These are phyloP conservation scores for Casuarina glauca DNA, from an alignment of 306 rosid genomes.

Conservation along the genomic window DNA sequence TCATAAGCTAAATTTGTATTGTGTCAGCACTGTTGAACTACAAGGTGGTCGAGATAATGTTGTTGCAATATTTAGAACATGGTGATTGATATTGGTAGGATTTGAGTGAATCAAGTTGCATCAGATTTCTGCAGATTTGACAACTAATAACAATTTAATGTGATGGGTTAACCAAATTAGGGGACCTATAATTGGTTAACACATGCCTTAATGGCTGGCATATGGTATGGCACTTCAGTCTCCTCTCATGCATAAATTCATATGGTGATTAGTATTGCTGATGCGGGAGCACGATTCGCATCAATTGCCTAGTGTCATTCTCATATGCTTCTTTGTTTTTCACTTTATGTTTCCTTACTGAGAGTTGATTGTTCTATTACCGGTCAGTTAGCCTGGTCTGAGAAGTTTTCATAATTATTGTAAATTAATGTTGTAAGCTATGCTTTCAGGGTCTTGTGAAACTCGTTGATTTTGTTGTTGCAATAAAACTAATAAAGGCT, in stretches of 20 bases:
- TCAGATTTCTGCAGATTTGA: not conserved
- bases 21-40: not conserved
- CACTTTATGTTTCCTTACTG: not conserved
- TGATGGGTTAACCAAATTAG: not conserved
- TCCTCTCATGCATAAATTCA: not conserved
- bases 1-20: not conserved
- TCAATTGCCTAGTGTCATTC: not conserved
- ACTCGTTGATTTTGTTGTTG: constrained; percentile 99
- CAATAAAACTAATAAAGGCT: constrained; percentile 93
- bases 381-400: not conserved
- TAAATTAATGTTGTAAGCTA: constrained; percentile 3
- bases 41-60: not conserved
- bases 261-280: constrained; percentile 3
- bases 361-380: not conserved
- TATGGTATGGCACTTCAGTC: not conserved
- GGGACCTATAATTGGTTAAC: not conserved
- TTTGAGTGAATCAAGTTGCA: not conserved
- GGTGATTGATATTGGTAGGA: not conserved
- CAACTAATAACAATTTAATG: not conserved
- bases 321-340: not conserved
- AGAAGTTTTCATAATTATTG: constrained; percentile 16
- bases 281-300: too few relatives aligned
- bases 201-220: not conserved
- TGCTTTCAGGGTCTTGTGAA: constrained; percentile 93
- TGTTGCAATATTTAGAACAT: not conserved